Percentiles rank a stretch among this genome's conserved stretches.
Conservation (phyloP, 1,284 basidiomycete species). For the Inonotus hispidus region DNA sequence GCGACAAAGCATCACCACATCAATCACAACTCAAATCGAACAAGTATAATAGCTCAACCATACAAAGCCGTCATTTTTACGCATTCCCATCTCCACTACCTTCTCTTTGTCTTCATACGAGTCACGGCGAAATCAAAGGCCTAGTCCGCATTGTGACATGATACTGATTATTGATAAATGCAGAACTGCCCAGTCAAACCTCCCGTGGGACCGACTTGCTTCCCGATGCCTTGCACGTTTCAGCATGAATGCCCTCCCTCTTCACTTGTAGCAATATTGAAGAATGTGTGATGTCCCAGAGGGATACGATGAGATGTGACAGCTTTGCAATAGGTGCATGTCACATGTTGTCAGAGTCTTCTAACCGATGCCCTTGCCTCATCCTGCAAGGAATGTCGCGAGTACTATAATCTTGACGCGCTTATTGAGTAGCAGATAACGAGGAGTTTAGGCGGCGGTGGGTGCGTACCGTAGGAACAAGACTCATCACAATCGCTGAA, state of each 20-base stretch:
- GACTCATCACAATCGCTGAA: background rate
- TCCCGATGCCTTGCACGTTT: too few relatives aligned
- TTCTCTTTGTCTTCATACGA: background rate
- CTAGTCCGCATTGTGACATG: background rate
- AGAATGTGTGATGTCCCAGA: too few relatives aligned
- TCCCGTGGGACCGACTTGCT: background rate
- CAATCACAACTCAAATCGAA: background rate
- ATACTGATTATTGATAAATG: background rate
- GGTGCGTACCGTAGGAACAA: background rate
- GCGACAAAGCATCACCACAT: constrained; percentile 3
- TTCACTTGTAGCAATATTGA: too few relatives aligned
- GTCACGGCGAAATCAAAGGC: too few relatives aligned
- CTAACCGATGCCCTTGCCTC: too few relatives aligned
- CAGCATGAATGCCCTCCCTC: too few relatives aligned
- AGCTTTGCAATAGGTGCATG: too few relatives aligned
- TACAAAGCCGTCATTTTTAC: background rate
- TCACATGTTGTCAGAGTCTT: too few relatives aligned
- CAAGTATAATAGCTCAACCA: background rate
- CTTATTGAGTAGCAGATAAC: background rate
- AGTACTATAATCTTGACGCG: background rate
- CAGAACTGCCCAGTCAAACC: background rate
- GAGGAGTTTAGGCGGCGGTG: background rate
- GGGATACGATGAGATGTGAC: too few relatives aligned
- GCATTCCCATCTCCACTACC: background rate
- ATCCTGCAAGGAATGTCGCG: background rate